These are phyloP conservation scores for Sanghuangporus sanghuang DNA, from an alignment of 1,284 basidiomycete species.

Conservation along the genomic window DNA sequence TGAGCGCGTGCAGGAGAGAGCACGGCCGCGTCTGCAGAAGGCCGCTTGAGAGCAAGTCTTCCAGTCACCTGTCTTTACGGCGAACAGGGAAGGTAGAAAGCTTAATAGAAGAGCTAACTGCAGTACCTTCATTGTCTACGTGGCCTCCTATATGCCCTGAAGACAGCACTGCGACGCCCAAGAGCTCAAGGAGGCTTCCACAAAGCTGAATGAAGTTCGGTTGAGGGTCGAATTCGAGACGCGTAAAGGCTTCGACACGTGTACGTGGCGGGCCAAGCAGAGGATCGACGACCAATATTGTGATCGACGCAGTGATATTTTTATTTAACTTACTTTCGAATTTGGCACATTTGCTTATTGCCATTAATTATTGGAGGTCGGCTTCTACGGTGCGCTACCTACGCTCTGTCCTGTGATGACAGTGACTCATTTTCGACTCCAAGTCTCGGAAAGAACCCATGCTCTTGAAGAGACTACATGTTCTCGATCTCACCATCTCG, in stretches of 20 bases:
- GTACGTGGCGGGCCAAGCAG: background rate
- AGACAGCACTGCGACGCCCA: too few species aligned
- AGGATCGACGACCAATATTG: background rate
- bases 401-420: too few species aligned
- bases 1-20: slow-evolving; percentile 68
- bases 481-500: too few species aligned
- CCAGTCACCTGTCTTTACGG: slow-evolving; percentile 79
- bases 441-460: too few species aligned
- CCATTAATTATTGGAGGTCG: too few species aligned
- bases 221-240: background rate
- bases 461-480: too few species aligned
- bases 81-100: slow-evolving; percentile 31
- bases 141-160: background rate
- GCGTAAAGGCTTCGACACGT: background rate
- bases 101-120: slow-evolving; percentile 24
- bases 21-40: slow-evolving; percentile 86
- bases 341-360: too few species aligned
- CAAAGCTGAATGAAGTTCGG: background rate
- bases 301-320: too few species aligned
- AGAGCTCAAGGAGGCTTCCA: too few species aligned
- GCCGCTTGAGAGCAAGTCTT: slow-evolving; percentile 88
- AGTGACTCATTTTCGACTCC: too few species aligned
- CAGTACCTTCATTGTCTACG: background rate
- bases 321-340: too few species aligned
- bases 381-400: too few species aligned